A percentile compares a stretch with the other conserved stretches of the same genome.
These are phyloP conservation scores for Dactylis glomerata DNA, from an alignment of 176 grass and related monocot species.

Conservation along the genomic window DNA sequence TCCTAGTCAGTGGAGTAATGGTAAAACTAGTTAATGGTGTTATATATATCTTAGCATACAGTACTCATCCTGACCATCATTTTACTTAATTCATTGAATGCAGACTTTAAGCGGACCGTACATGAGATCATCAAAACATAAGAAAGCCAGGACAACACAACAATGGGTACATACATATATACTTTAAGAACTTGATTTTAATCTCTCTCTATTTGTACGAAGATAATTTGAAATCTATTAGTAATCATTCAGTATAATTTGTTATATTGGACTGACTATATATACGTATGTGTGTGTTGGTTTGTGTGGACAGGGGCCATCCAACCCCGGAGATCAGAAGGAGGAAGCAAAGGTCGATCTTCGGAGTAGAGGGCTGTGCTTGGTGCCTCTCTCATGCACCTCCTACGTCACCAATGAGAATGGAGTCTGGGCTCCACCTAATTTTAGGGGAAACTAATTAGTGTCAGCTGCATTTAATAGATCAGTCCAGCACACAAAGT, in stretches of 20 bases:
- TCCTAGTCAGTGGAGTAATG: not conserved
- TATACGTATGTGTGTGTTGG: not conserved
- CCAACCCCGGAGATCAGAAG: slow-evolving; percentile 2
- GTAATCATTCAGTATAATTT: not conserved
- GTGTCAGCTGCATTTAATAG: slow-evolving; percentile 1
- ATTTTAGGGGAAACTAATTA: slow-evolving; percentile 47
- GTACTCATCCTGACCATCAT: slow-evolving; percentile 8
- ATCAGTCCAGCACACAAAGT: not conserved
- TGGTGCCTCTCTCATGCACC: slow-evolving; percentile 87
- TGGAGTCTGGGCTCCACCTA: slow-evolving; percentile 60
- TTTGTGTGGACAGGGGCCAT: not conserved
- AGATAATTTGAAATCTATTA: not conserved
- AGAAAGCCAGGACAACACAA: slow-evolving; percentile 57
- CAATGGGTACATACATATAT: slow-evolving; percentile 42
- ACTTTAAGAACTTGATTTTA: not conserved
- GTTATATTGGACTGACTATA: not conserved
- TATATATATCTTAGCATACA: not conserved
- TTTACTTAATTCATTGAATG: not conserved
- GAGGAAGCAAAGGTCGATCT: slow-evolving; percentile 54
- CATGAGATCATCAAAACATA: slow-evolving; percentile 64
- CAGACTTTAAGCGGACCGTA: slow-evolving; percentile 93
- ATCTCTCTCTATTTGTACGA: not conserved
- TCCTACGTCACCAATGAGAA: slow-evolving; percentile 91
- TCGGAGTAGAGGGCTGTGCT: slow-evolving; percentile 83
- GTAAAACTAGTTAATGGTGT: not conserved